phyloP scores from a whole-genome alignment of 768 basidiomycete species.

The Krasilnikovozyma curviuscula region DNA sequence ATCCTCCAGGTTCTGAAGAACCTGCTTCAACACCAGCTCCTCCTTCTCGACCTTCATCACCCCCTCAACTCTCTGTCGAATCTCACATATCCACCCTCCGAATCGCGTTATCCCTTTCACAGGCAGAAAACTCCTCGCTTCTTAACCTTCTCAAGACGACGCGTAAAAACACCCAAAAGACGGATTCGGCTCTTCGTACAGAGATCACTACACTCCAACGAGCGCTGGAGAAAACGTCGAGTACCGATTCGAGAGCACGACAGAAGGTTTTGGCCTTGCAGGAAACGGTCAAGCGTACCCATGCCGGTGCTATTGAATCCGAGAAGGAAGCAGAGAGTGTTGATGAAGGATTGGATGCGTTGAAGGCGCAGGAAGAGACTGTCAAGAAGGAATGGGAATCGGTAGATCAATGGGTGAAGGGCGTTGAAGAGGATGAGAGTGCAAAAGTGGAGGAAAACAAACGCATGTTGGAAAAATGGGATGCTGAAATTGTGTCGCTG shows the following conservation, averaged over 20 bases:
- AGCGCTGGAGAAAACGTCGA: conserved; percentile 56
- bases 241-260: conserved; percentile 55
- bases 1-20: no score
- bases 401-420: no score
- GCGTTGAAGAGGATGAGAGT: no score
- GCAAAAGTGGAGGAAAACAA: no score
- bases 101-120: conserved; percentile 1
- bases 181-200: conserved; percentile 55
- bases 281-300: conserved; percentile 66
- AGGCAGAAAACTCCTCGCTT: not conserved
- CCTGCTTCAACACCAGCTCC: no score
- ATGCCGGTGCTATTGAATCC: conserved; percentile 35
- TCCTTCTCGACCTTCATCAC: not conserved
- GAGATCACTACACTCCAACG: conserved; percentile 73
- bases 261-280: conserved; percentile 76
- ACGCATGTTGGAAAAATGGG: no score
- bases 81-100: not conserved
- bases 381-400: no score
- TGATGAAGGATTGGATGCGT: conserved; percentile 31
- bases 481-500: no score
- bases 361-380: conserved; percentile 25
- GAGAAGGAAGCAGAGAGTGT: conserved; percentile 30
- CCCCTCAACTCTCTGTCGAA: not conserved
- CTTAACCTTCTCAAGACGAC: conserved; percentile 46
- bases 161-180: conserved; percentile 62